A percentile compares a stretch with the other conserved stretches of the same genome.
Conservation (phyloP, 352 stramenopile species). For the Phytophthora agathidicida region DNA sequence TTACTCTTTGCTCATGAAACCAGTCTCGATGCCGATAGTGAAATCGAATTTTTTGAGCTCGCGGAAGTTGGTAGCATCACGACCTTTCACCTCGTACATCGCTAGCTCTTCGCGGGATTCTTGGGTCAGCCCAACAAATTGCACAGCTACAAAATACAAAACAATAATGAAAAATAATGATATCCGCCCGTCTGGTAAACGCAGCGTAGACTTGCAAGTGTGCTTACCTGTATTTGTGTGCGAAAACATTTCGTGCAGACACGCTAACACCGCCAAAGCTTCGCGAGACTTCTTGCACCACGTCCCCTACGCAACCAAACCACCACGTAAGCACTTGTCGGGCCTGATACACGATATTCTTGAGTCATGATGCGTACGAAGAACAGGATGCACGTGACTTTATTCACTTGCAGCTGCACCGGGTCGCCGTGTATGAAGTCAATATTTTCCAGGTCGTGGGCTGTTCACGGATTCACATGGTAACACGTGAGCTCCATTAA, state of each 20-base stretch:
- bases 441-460: constrained; percentile 47
- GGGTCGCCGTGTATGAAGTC: constrained; percentile 65
- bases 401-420: constrained; percentile 57
- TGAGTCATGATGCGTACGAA: constrained; percentile 49
- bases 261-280: constrained; percentile 55
- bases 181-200: too few relatives aligned
- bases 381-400: constrained; percentile 78
- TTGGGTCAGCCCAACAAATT: constrained; percentile 75
- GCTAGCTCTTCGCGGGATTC: constrained; percentile 66
- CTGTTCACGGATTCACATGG: constrained; percentile 16
- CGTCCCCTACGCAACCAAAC: constrained; percentile 42
- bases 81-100: constrained; percentile 66
- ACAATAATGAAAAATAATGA: constrained; percentile 6
- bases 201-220: too few relatives aligned
- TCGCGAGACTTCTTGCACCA: constrained; percentile 67
- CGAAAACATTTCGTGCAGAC: constrained; percentile 40
- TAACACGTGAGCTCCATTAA: not conserved
- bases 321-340: not conserved
- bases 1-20: constrained; percentile 73
- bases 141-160: constrained; percentile 39
- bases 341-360: constrained; percentile 7
- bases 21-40: constrained; percentile 70
- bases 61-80: constrained; percentile 60
- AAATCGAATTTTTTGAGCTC: constrained; percentile 59
- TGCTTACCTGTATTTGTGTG: too few relatives aligned